Percentiles rank a stretch among this genome's conserved stretches.
Conservation (phyloP, 345 rosid species). For the Syzygium aromaticum region DNA sequence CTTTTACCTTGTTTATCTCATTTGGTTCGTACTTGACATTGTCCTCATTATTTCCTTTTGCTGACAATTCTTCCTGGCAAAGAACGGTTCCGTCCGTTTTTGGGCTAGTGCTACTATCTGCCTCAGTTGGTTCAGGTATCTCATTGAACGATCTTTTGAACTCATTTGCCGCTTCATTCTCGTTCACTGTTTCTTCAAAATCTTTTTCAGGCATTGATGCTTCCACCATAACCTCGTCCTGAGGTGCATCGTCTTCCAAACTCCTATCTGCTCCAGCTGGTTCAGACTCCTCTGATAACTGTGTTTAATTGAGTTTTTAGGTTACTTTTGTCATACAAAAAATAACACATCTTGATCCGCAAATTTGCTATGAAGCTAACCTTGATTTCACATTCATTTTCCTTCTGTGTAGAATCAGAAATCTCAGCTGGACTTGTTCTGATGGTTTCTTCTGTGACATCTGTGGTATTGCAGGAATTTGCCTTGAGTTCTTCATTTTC, state of each 20-base stretch:
- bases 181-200: background rate
- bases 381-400: background rate
- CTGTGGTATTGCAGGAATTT: background rate
- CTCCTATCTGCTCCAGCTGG: background rate
- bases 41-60: background rate
- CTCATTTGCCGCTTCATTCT: background rate
- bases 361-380: background rate
- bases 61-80: background rate
- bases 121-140: background rate
- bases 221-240: background rate
- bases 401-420: background rate
- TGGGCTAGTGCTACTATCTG: background rate
- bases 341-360: background rate
- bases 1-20: background rate
- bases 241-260: background rate
- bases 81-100: background rate
- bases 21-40: background rate
- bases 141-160: background rate
- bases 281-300: background rate
- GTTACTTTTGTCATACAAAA: background rate
- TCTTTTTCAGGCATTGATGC: fast-evolving
- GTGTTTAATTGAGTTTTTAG: background rate
- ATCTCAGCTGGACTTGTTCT: background rate
- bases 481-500: background rate
- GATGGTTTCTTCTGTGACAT: background rate